Percentiles rank a stretch among this genome's conserved stretches.
Evolutionary conservation across 2,329 filamentous ascomycete species (phyloP).

Genomic region (Ceratocystis smalleyi): DNA sequence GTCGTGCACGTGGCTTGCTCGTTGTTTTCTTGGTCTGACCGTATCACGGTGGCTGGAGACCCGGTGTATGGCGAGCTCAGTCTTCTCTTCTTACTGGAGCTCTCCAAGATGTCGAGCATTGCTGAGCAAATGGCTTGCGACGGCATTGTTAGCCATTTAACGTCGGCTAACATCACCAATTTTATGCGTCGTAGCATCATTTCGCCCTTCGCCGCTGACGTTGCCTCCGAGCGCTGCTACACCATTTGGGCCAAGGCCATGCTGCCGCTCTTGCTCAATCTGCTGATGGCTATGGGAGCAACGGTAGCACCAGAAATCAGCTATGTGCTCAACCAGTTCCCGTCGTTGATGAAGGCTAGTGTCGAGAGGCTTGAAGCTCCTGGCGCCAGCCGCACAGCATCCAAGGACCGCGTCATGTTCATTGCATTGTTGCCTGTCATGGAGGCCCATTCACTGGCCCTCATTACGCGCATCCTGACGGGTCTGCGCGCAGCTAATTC

Average conservation of each 20-base stretch:
- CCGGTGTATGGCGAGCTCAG: conserved; percentile 90
- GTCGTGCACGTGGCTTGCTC: conserved; percentile 68
- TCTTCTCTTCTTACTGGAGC: conserved; percentile 70
- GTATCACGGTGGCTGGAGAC: conserved; percentile 60
- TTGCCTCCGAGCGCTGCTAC: conserved; percentile 58
- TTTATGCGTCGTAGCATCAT: conserved; percentile 57
- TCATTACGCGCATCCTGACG: conserved; percentile 58
- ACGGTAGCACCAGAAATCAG: conserved; percentile 73
- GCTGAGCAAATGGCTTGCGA: conserved; percentile 86
- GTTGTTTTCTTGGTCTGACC: conserved; percentile 87
- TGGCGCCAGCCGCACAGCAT: conserved; percentile 36
- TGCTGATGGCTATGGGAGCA: conserved; percentile 65
- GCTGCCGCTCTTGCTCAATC: conserved; percentile 74
- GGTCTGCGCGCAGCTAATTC: conserved; percentile 46
- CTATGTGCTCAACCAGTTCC: conserved; percentile 79
- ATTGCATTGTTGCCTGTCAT: conserved; percentile 59
- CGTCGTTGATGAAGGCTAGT: conserved; percentile 57
- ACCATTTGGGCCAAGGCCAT: conserved; percentile 80
- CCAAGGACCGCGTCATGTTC: conserved; percentile 36
- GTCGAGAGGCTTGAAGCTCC: conserved; percentile 54
- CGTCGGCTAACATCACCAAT: conserved; percentile 62
- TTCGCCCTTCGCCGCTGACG: conserved; percentile 61
- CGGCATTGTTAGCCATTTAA: conserved; percentile 62
- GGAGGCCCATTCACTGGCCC: conserved; percentile 63
- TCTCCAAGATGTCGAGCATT: conserved; percentile 64